phyloP scores from a whole-genome alignment of 805 yeast species.

The Brettanomyces nanus region DNA sequence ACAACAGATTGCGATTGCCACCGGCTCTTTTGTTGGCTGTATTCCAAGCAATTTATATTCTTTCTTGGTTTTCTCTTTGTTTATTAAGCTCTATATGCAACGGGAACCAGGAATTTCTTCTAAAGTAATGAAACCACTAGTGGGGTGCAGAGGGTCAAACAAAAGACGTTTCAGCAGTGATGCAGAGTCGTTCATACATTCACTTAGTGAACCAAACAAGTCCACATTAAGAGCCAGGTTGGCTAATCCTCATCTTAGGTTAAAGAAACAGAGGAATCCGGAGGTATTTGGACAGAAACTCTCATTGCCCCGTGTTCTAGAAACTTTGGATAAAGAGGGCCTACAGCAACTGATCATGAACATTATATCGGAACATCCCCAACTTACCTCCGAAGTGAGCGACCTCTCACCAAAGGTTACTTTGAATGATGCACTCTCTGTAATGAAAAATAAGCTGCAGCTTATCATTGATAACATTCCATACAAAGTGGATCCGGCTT shows the following conservation, averaged over 20 bases:
- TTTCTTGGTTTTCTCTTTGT: too few relatives aligned
- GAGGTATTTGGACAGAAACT: conserved; percentile 48
- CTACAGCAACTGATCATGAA: conserved; percentile 44
- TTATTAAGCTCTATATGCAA: too few relatives aligned
- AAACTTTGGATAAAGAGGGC: conserved; percentile 52
- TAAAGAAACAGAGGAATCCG: conserved; percentile 29
- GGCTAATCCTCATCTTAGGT: background rate
- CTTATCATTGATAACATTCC: conserved; percentile 49
- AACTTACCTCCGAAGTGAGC: conserved; percentile 42
- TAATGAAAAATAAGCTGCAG: conserved; percentile 39
- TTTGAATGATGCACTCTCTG: conserved; percentile 40
- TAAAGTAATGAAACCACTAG: background rate
- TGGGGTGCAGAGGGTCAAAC: background rate
- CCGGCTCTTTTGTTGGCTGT: too few relatives aligned
- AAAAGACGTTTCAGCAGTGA: conserved; percentile 1
- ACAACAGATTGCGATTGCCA: too few relatives aligned
- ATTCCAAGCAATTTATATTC: too few relatives aligned
- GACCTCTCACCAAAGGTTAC: conserved; percentile 52
- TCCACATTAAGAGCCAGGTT: background rate
- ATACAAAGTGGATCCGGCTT: conserved; percentile 61
- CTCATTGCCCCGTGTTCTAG: conserved; percentile 57
- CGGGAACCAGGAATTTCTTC: background rate
- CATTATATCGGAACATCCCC: conserved; percentile 55
- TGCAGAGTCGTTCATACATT: background rate
- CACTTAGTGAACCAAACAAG: background rate